A percentile compares a stretch with the other conserved stretches of the same genome.
Evolutionary conservation across 1,284 basidiomycete genomes (phyloP).

Genomic region (Tilletia walkeri): DNA sequence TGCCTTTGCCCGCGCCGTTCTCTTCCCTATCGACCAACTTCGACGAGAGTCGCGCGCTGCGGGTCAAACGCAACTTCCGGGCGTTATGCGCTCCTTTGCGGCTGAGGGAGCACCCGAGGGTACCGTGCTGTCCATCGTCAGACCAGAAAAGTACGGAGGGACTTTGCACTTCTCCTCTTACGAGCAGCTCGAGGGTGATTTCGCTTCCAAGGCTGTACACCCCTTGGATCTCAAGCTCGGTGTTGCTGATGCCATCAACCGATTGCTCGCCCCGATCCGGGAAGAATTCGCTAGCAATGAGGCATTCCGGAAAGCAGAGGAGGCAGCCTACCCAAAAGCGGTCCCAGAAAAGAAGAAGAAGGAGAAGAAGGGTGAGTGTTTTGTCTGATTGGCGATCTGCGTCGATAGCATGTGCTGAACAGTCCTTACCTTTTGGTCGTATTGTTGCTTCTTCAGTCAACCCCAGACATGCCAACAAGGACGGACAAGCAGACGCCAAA

Average conservation of each 20-base stretch:
- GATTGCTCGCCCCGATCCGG: slow-evolving; percentile 79
- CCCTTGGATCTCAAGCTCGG: slow-evolving; percentile 85
- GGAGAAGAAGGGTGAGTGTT: slow-evolving; percentile 17
- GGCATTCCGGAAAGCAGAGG: slow-evolving; percentile 78
- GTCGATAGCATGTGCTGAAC: too few relatives aligned
- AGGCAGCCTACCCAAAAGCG: slow-evolving; percentile 72
- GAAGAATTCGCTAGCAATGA: slow-evolving; percentile 71
- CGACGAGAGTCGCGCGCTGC: slow-evolving; percentile 30
- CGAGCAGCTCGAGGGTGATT: slow-evolving; percentile 72
- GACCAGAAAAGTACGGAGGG: slow-evolving; percentile 73
- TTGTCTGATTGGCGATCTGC: too few relatives aligned
- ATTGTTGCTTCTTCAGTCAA: not conserved
- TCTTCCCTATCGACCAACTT: slow-evolving; percentile 73
- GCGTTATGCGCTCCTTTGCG: slow-evolving; percentile 9
- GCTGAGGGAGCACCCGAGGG: slow-evolving; percentile 58
- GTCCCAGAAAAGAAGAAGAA: slow-evolving; percentile 18
- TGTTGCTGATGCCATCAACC: slow-evolving; percentile 73
- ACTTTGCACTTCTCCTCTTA: slow-evolving; percentile 72
- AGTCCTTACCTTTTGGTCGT: too few relatives aligned
- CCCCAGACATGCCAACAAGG: not conserved
- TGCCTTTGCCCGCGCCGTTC: slow-evolving; percentile 80
- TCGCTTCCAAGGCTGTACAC: slow-evolving; percentile 73
- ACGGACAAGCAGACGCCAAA: slow-evolving; percentile 1
- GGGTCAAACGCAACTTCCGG: not conserved
- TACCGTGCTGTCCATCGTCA: slow-evolving; percentile 75